phyloP scores from a whole-genome alignment of 2,329 filamentous ascomycete species.

The Parafenestella ontariensis region DNA sequence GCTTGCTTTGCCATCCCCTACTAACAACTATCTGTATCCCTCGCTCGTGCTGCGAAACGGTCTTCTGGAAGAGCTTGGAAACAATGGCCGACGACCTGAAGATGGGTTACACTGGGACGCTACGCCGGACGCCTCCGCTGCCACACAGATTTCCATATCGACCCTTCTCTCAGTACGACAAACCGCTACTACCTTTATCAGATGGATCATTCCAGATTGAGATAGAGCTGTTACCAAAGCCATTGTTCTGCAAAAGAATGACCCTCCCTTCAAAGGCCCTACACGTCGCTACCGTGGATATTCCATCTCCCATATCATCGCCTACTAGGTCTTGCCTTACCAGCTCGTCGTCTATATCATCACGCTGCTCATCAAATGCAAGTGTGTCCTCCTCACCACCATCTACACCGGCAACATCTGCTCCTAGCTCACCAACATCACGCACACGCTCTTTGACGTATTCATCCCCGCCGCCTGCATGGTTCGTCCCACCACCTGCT shows the following conservation, averaged over 20 bases:
- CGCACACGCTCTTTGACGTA: slow-evolving; percentile 16
- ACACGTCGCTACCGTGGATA: slow-evolving; percentile 29
- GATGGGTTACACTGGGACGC: slow-evolving; percentile 18
- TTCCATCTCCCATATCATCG: slow-evolving; percentile 22
- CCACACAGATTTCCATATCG: slow-evolving; percentile 23
- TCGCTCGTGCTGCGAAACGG: slow-evolving; percentile 1
- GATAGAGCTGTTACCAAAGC: slow-evolving; percentile 29
- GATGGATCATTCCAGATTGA: slow-evolving; percentile 13
- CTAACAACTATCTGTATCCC: background rate
- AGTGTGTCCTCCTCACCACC: slow-evolving; percentile 18
- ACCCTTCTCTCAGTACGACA: slow-evolving; percentile 20
- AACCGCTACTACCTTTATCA: slow-evolving; percentile 16
- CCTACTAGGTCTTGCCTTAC: slow-evolving; percentile 12
- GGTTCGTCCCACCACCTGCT: slow-evolving; percentile 14
- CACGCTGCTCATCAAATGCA: slow-evolving; percentile 20
- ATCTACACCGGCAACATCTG: slow-evolving; percentile 24
- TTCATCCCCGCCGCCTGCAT: slow-evolving; percentile 13
- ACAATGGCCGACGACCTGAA: slow-evolving; percentile 14
- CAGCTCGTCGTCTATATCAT: slow-evolving; percentile 19
- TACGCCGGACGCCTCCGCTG: slow-evolving; percentile 24
- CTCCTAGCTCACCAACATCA: slow-evolving; percentile 19
- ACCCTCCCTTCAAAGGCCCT: slow-evolving; percentile 23
- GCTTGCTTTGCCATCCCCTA: slow-evolving; percentile 11
- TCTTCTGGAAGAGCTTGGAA: slow-evolving; percentile 12
- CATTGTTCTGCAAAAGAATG: slow-evolving; percentile 35